Base-by-base conservation (phyloP, 495 filamentous ascomycete genomes). In the Staphylotrichum longicolle region DNA sequence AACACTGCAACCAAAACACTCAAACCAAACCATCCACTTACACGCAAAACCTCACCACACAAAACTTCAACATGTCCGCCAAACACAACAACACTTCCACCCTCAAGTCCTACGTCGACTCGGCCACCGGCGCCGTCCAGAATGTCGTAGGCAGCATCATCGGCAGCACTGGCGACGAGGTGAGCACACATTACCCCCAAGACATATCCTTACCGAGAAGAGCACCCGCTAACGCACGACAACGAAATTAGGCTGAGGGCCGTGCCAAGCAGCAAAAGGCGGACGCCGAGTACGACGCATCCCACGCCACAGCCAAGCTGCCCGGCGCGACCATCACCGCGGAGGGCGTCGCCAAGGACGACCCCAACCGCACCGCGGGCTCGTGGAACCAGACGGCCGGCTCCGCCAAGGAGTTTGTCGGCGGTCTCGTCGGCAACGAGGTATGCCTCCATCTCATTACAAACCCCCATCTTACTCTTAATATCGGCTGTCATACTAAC, bases 371-470 rank as follows among this genome's bases (percentile, higher is more conserved):
- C 63, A 71, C 78, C 15, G 72, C 82, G 5, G 93, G 93, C 39
- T 79, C 82, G 44, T 93, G 88, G 84, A 90, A 96, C 78, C 92
- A 98, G 77, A 94, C 89, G 45, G 64, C 92, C 44, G 93, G 93
- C 58, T 84, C 89, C 0, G 87, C 83, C 45, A 98, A 98, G 82
- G 91, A 96, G 69, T 78, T 84, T 35, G 54, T 95, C 6, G 93
- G 93, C 58, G 86, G 86, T 63, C 50, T 91, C 10, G 61, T 92
- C 53, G 93, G 93, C 61, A 83, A 83, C 61, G 88, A 94, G 76
- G 81, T 83, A 71, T 60, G 74, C 66, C 6, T 27, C 20, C 1
- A 45, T 20, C 33, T 8, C 7, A 20, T 33, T 32, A 2, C 12
- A 34, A 3, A 7, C 1, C 3, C 33, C 9, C 4, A 34, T n/a